A percentile compares a stretch with the other conserved stretches of the same genome.
Conservation (phyloP, 164 flowering plant species). For the Hamamelis virginiana region DNA sequence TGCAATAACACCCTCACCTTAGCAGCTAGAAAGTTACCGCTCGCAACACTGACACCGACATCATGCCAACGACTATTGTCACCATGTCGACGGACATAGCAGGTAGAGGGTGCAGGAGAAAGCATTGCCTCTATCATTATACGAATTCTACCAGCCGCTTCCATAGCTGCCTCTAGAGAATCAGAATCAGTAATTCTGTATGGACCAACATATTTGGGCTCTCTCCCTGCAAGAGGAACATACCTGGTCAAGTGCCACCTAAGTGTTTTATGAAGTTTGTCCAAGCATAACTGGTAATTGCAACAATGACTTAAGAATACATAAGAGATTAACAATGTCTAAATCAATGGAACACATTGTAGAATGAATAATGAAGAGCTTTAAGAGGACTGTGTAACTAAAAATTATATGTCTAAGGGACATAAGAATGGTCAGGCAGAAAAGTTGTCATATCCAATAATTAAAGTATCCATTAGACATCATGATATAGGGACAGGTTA, state of each 20-base stretch:
- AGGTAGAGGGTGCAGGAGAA: constrained; percentile 88
- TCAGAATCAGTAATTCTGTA: constrained; percentile 81
- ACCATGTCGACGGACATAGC: constrained; percentile 86
- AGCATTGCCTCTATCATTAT: constrained; percentile 83
- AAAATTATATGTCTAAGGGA: too few species aligned
- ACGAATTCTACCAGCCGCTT: constrained; percentile 85
- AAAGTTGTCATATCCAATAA: too few species aligned
- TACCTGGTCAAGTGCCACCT: not conserved
- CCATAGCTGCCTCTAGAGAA: constrained; percentile 85
- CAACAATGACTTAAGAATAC: not conserved
- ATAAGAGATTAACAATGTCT: not conserved
- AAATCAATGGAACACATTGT: not conserved
- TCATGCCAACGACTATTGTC: constrained; percentile 87
- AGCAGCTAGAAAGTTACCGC: constrained; percentile 95
- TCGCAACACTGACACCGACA: constrained; percentile 91
- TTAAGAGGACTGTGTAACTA: too few species aligned
- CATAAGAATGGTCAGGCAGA: too few species aligned
- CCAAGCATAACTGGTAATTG: not conserved
- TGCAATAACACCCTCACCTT: constrained; percentile 51
- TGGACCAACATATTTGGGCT: constrained; percentile 76
- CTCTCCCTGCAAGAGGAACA: constrained; percentile 50
- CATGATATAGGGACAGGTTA: too few species aligned
- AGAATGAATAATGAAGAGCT: too few species aligned
- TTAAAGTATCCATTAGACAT: too few species aligned
- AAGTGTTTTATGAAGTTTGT: not conserved